phyloP scores from a whole-genome alignment of 2,329 filamentous ascomycete genomes.

The Ploettnerulaceae sp. region DNA sequence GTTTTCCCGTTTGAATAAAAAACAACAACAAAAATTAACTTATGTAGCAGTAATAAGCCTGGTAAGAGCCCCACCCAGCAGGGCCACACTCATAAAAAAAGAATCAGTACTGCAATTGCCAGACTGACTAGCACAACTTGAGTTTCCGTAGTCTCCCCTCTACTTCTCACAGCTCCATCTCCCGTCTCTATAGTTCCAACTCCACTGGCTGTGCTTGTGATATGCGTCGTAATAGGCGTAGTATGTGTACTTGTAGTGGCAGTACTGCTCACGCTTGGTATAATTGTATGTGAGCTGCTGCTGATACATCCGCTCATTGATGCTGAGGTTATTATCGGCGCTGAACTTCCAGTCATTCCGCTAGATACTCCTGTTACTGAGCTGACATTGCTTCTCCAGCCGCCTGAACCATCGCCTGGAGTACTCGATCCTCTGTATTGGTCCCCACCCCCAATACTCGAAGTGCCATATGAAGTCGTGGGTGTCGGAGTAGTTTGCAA shows the following conservation, averaged over 20 bases:
- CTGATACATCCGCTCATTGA: not conserved
- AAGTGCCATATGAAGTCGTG: not conserved
- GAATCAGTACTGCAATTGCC: slow-evolving; percentile 13
- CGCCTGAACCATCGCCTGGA: not conserved
- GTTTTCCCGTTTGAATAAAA: not conserved
- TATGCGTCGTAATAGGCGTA: not conserved
- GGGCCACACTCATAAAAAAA: slow-evolving; percentile 19
- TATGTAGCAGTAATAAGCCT: slow-evolving; percentile 23
- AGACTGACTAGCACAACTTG: slow-evolving; percentile 7
- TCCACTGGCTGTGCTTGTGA: slow-evolving; percentile 6
- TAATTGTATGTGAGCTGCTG: not conserved
- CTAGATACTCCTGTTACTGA: not conserved
- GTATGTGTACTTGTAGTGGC: not conserved
- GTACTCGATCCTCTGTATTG: not conserved
- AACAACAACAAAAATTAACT: not conserved
- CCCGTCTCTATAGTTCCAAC: slow-evolving; percentile 1
- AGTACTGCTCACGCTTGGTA: not conserved
- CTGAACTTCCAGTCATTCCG: not conserved
- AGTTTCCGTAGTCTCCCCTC: not conserved
- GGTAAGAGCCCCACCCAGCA: slow-evolving; percentile 4
- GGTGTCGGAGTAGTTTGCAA: not conserved
- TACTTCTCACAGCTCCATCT: slow-evolving; percentile 1
- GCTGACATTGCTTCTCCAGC: not conserved
- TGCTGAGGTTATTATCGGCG: not conserved
- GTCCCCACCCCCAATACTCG: not conserved